A percentile compares a stretch with the other conserved stretches of the same genome.
Conservation (phyloP, 2,329 filamentous ascomycete species). For the Botrytis tulipae region DNA sequence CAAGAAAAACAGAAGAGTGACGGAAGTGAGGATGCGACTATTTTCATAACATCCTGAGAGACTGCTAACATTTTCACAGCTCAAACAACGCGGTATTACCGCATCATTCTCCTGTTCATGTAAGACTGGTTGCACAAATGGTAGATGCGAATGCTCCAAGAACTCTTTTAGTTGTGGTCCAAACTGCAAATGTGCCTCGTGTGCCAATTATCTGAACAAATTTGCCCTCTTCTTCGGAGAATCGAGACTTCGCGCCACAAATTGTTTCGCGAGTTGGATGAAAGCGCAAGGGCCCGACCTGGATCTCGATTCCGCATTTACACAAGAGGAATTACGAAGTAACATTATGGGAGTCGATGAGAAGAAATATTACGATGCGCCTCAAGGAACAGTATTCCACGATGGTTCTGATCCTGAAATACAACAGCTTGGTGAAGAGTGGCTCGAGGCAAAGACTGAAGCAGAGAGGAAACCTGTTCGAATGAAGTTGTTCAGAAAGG, state of each 20-base stretch:
- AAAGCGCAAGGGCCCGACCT: not conserved
- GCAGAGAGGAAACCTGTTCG: conserved; percentile 8
- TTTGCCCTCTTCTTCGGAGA: conserved; percentile 13
- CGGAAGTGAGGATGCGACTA: conserved; percentile 6
- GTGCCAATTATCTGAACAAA: conserved; percentile 7
- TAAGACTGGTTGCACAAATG: not conserved
- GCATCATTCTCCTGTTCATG: conserved; percentile 4
- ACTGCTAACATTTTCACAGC: not conserved
- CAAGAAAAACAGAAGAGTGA: conserved; percentile 12
- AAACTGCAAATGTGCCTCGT: conserved; percentile 15
- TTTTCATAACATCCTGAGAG: not conserved
- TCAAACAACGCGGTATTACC: not conserved
- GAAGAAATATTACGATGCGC: conserved; percentile 7
- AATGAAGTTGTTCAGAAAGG: conserved; percentile 3
- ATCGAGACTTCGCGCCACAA: conserved; percentile 4
- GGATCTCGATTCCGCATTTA: conserved; percentile 9
- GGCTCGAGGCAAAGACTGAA: conserved; percentile 10
- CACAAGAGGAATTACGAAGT: conserved; percentile 12
- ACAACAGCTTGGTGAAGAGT: not conserved
- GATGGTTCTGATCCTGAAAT: not conserved
- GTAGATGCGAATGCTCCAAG: conserved; percentile 9
- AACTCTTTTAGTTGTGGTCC: conserved; percentile 8
- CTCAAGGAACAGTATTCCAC: conserved; percentile 6
- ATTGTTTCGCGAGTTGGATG: conserved; percentile 17
- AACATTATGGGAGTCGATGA: conserved; percentile 15